Evolutionary conservation across 2,329 filamentous ascomycete genomes (phyloP).

Genomic region (Zalaria obscura): DNA sequence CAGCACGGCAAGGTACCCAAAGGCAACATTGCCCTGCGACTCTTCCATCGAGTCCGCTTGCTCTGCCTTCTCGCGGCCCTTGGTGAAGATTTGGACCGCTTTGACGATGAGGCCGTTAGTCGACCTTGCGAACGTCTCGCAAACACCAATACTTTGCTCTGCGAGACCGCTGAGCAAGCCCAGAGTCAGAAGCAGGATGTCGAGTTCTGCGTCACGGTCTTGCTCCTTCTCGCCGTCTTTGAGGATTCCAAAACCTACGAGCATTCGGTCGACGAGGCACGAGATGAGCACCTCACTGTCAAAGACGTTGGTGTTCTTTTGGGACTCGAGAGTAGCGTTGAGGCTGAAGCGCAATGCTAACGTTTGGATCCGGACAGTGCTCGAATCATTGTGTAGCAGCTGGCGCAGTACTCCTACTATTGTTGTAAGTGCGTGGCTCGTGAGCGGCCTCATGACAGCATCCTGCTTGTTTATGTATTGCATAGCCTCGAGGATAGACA

Average conservation of each 20-base stretch:
- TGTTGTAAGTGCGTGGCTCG: neutral
- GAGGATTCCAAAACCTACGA: slow-evolving; percentile 10
- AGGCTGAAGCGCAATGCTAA: slow-evolving; percentile 58
- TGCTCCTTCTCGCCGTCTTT: slow-evolving; percentile 20
- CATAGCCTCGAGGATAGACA: slow-evolving; percentile 12
- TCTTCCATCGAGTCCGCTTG: slow-evolving; percentile 57
- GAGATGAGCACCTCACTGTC: slow-evolving; percentile 38
- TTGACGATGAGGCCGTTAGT: slow-evolving; percentile 7
- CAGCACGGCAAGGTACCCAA: slow-evolving; percentile 75
- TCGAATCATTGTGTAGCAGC: neutral
- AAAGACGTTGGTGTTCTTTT: slow-evolving; percentile 54
- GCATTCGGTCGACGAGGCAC: slow-evolving; percentile 15
- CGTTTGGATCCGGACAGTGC: slow-evolving; percentile 3
- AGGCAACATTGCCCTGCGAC: slow-evolving; percentile 64
- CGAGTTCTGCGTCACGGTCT: slow-evolving; percentile 40
- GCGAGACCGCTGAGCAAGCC: slow-evolving; percentile 80
- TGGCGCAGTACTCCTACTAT: neutral
- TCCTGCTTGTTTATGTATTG: neutral
- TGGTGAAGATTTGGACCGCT: slow-evolving; percentile 14
- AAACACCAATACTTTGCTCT: slow-evolving; percentile 55
- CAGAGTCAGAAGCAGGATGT: slow-evolving; percentile 62
- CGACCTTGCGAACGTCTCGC: slow-evolving; percentile 8
- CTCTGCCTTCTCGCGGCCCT: slow-evolving; percentile 12
- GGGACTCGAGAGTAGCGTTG: slow-evolving; percentile 74
- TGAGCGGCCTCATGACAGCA: neutral